Conservation (phyloP, 495 filamentous ascomycete species). For the Daldinia caldariorum region DNA sequence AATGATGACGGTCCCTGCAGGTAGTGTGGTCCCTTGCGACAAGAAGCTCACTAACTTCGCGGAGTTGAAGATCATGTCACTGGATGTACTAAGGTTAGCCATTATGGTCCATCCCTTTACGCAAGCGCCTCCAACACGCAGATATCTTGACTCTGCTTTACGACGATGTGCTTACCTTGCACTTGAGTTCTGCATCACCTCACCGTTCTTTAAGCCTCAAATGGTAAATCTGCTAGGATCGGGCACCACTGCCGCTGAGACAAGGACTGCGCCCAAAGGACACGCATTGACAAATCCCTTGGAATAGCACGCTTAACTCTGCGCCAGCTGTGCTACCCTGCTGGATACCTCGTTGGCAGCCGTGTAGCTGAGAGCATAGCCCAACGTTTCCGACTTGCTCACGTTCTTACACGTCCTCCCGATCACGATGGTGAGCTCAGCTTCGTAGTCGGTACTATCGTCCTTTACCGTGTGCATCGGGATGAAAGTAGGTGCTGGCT, state of each 20-base stretch:
- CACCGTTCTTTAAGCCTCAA: conserved; percentile 57
- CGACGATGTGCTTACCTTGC: conserved; percentile 18
- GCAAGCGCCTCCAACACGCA: conserved; percentile 13
- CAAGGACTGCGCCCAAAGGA: conserved; percentile 65
- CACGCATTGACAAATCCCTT: conserved; percentile 60
- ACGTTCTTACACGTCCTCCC: conserved; percentile 59
- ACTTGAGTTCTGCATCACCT: conserved; percentile 41
- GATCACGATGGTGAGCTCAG: conserved; percentile 60
- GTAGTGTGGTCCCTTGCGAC: conserved; percentile 61
- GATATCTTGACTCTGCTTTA: neutral
- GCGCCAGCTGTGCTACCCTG: conserved; percentile 54
- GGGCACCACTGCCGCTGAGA: conserved; percentile 61
- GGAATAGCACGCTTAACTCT: conserved; percentile 60
- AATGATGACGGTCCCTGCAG: conserved; percentile 56
- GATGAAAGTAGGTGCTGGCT: conserved; percentile 57
- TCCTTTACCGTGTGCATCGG: conserved; percentile 54
- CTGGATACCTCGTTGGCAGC: conserved; percentile 59
- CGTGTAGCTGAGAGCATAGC: conserved; percentile 59
- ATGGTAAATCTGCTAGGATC: conserved; percentile 52
- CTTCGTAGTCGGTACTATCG: conserved; percentile 58
- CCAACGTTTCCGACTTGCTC: conserved; percentile 55
- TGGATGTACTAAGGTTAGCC: conserved; percentile 32
- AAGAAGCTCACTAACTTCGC: conserved; percentile 58
- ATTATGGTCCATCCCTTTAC: conserved; percentile 45
- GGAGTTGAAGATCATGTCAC: conserved; percentile 60